phyloP scores from a whole-genome alignment of 2,329 filamentous ascomycete genomes.

The Aspergillus texensis region DNA sequence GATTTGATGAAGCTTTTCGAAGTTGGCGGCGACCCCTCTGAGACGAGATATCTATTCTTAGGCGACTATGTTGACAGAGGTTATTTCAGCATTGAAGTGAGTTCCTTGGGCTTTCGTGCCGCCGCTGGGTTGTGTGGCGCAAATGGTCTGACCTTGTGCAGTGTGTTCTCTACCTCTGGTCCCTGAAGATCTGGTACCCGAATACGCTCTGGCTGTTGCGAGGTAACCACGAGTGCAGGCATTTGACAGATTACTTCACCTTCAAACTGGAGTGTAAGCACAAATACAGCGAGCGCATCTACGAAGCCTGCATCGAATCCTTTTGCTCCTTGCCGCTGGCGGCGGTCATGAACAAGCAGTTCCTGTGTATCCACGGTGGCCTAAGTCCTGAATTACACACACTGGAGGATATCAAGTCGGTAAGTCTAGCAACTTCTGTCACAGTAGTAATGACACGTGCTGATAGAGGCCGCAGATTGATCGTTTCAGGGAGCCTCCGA shows the following conservation, averaged over 20 bases:
- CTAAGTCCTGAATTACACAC: constrained; percentile 95
- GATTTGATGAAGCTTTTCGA: constrained; percentile 99
- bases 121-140: background rate
- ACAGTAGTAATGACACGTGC: background rate
- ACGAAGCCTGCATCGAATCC: constrained; percentile 97
- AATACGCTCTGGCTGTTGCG: constrained; percentile 95
- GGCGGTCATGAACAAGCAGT: constrained; percentile 99
- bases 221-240: constrained; percentile 97
- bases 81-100: constrained; percentile 94
- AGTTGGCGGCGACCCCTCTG: constrained; percentile 92
- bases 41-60: constrained; percentile 95
- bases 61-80: constrained; percentile 98
- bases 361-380: constrained; percentile 96
- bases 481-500: constrained; percentile 95
- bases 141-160: constrained; percentile 31
- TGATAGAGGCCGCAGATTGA: constrained; percentile 68
- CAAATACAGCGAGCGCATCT: constrained; percentile 95
- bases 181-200: constrained; percentile 98
- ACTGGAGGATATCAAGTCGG: constrained; percentile 86
- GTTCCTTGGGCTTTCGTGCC: constrained; percentile 17
- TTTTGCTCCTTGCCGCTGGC: constrained; percentile 93
- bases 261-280: constrained; percentile 99
- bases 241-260: constrained; percentile 99
- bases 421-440: constrained; percentile 49
- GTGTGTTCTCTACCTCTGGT: constrained; percentile 97